Evolutionary conservation across 495 filamentous ascomycete species (phyloP).

Genomic region (Neurospora pannonica): DNA sequence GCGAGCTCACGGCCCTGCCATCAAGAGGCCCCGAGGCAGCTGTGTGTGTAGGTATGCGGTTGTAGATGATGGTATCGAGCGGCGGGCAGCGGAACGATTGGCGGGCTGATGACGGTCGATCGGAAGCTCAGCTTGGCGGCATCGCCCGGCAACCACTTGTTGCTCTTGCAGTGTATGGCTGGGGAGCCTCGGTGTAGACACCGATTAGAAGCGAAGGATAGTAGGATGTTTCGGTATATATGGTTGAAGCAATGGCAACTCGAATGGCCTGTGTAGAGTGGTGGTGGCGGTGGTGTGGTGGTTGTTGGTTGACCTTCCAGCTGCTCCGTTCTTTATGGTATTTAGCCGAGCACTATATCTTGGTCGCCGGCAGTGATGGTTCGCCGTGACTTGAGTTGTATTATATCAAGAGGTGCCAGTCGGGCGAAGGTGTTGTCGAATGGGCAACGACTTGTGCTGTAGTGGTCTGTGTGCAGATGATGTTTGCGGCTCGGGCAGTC

Average conservation of each 20-base stretch:
- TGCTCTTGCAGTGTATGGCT: not conserved
- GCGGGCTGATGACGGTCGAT: not conserved
- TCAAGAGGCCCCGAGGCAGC: slow-evolving; percentile 4
- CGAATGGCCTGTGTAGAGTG: not conserved
- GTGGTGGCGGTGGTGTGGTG: not conserved
- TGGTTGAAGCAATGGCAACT: not conserved
- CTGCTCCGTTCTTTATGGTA: not conserved
- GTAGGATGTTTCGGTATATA: not conserved
- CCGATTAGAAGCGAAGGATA: not conserved
- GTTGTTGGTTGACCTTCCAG: not conserved
- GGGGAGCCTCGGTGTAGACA: not conserved
- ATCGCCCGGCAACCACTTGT: slow-evolving; percentile 3
- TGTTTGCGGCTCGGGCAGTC: not conserved
- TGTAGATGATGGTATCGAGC: not conserved
- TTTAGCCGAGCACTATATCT: not conserved
- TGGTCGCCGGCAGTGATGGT: not conserved
- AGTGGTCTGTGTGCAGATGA: not conserved
- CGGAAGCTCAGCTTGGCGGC: not conserved
- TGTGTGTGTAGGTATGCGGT: not conserved
- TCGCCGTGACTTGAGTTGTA: not conserved
- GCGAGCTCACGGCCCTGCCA: slow-evolving; percentile 4
- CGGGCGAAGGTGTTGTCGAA: not conserved
- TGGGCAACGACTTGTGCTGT: not conserved
- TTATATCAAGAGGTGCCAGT: not conserved
- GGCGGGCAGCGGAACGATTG: slow-evolving; percentile 1